phyloP scores from a whole-genome alignment of 1,284 basidiomycete species.

The Cryptococcus neoformans region DNA sequence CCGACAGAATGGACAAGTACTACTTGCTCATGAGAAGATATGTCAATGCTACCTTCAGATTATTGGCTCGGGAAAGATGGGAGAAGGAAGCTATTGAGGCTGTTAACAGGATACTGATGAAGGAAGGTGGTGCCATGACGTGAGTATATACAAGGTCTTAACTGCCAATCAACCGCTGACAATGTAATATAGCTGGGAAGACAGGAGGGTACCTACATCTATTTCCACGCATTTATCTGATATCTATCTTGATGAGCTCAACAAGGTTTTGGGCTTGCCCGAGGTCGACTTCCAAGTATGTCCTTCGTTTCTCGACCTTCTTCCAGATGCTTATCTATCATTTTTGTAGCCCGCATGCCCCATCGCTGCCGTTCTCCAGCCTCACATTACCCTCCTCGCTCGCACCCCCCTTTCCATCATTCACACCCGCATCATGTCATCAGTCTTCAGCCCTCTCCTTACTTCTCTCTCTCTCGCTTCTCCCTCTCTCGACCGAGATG shows the following conservation, averaged over 20 bases:
- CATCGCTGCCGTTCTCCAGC: slow-evolving; percentile 34
- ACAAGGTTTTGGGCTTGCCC: slow-evolving; percentile 59
- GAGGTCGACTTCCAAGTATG: slow-evolving; percentile 34
- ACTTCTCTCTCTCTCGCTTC: slow-evolving; percentile 21
- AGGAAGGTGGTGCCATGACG: slow-evolving; percentile 72
- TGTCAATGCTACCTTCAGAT: slow-evolving; percentile 75
- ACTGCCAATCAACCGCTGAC: not conserved
- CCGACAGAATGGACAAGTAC: slow-evolving; percentile 86
- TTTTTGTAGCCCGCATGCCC: slow-evolving; percentile 26
- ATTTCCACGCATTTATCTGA: slow-evolving; percentile 84
- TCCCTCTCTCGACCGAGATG: slow-evolving; percentile 6
- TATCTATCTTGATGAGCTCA: slow-evolving; percentile 85
- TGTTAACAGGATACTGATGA: slow-evolving; percentile 64
- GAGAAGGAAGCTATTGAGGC: slow-evolving; percentile 56
- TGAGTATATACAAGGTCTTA: slow-evolving; percentile 46
- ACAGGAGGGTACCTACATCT: slow-evolving; percentile 71
- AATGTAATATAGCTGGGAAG: slow-evolving; percentile 57
- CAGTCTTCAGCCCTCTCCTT: slow-evolving; percentile 57
- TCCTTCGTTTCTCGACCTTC: not conserved
- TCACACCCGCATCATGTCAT: slow-evolving; percentile 31
- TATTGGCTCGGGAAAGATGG: slow-evolving; percentile 73
- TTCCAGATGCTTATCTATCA: not conserved
- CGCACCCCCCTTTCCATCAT: slow-evolving; percentile 20
- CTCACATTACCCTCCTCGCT: slow-evolving; percentile 43
- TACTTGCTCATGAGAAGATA: slow-evolving; percentile 91